Percentiles rank a stretch among this genome's conserved stretches.
Conservation (phyloP, 352 stramenopile genomes). For the Phytopythium boreale region DNA sequence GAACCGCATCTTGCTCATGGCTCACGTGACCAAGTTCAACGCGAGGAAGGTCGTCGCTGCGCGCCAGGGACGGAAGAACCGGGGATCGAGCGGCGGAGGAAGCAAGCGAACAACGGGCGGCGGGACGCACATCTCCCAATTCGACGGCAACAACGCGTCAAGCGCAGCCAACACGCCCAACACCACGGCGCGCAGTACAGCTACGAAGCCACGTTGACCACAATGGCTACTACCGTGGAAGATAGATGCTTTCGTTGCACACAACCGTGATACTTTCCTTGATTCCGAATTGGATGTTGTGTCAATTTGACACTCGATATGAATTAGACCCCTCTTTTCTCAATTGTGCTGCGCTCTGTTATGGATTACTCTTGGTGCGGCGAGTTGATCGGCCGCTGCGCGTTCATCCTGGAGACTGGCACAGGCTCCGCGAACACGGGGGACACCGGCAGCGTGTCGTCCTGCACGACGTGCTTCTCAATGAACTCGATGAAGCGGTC, state of each 20-base stretch:
- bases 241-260: too few species aligned
- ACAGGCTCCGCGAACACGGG: neutral
- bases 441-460: conserved; percentile 41
- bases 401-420: neutral
- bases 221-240: too few species aligned
- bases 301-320: too few species aligned
- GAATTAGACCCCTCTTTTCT: too few species aligned
- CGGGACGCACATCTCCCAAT: conserved; percentile 6
- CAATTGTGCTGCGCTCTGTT: neutral
- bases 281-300: too few species aligned
- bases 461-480: conserved; percentile 69
- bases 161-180: neutral
- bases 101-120: conserved; percentile 3
- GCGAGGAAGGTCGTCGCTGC: conserved; percentile 9
- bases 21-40: conserved; percentile 45
- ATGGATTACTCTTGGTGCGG: neutral
- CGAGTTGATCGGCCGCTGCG: neutral
- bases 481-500: conserved; percentile 91
- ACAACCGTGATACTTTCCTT: too few species aligned
- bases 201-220: too few species aligned
- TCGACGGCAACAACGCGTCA: conserved; percentile 7
- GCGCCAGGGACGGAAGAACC: conserved; percentile 5
- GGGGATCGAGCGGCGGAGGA: conserved; percentile 6
- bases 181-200: conserved; percentile 12
- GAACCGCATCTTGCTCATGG: conserved; percentile 37